Evolutionary conservation across 805 yeast species (phyloP).

Genomic region (Metschnikowia orientalis): DNA sequence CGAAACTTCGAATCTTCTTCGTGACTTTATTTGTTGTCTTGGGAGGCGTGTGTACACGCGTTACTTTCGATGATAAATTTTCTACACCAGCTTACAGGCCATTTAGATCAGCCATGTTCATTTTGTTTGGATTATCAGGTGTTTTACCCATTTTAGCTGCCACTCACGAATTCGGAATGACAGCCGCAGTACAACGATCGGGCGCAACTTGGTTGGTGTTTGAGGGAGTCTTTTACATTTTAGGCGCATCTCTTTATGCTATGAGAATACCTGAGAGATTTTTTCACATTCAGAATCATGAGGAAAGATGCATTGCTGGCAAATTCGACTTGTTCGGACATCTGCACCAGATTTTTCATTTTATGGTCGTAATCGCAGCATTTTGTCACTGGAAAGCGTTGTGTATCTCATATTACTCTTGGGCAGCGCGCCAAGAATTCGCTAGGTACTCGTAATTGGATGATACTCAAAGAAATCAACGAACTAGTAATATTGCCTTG

Average conservation of each 20-base stretch:
- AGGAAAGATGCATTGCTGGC: conserved; percentile 19
- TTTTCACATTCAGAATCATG: conserved; percentile 24
- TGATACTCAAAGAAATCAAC: background rate
- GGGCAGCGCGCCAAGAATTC: conserved; percentile 6
- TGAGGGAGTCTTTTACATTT: conserved; percentile 72
- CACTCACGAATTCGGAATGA: conserved; percentile 42
- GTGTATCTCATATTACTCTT: conserved; percentile 27
- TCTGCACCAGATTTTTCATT: conserved; percentile 82
- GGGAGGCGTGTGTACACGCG: conserved; percentile 57
- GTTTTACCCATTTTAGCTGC: conserved; percentile 65
- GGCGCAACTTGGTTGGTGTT: conserved; percentile 57
- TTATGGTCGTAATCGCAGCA: conserved; percentile 74
- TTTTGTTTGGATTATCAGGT: conserved; percentile 76
- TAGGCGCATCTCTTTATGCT: conserved; percentile 80
- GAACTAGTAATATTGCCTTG: conserved; percentile 41
- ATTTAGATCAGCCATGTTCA: conserved; percentile 72
- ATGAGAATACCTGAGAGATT: conserved; percentile 71
- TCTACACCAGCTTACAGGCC: conserved; percentile 71
- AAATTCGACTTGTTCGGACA: conserved; percentile 67
- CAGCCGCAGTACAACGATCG: conserved; percentile 46
- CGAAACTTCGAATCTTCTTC: conserved; percentile 34
- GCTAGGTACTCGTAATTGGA: too few relatives aligned
- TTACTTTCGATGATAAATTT: conserved; percentile 64
- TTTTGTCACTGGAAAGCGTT: conserved; percentile 67
- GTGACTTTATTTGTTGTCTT: conserved; percentile 44